Evolutionary conservation across 768 basidiomycete species (phyloP).

Genomic region (Hericium coralloides): DNA sequence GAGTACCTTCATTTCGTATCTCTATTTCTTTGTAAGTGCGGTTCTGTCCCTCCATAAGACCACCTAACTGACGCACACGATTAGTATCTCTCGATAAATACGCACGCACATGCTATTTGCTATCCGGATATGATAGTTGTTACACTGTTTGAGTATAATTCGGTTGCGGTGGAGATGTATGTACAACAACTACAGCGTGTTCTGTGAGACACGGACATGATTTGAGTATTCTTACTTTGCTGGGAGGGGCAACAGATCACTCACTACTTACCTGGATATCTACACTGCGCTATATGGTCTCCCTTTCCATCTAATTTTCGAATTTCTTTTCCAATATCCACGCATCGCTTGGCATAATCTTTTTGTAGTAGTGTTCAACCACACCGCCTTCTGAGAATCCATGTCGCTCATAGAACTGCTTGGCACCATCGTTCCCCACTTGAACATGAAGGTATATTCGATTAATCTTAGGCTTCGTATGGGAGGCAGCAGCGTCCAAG

Average conservation of each 20-base stretch:
- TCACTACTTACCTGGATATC: background rate
- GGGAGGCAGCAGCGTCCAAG: conserved; percentile 50
- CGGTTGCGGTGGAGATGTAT: background rate
- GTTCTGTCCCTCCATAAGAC: background rate
- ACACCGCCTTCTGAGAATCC: conserved; percentile 65
- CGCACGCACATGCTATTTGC: background rate
- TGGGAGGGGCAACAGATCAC: background rate
- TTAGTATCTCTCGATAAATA: background rate
- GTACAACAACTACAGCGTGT: too few species aligned
- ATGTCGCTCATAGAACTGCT: conserved; percentile 75
- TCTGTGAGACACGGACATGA: too few species aligned
- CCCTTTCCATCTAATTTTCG: background rate
- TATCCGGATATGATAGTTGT: background rate
- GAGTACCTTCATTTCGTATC: background rate
- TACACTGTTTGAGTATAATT: conserved; percentile 1
- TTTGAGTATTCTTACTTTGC: too few species aligned
- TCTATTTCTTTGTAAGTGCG: background rate
- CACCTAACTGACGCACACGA: background rate
- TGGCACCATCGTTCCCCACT: conserved; percentile 68
- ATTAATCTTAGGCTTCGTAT: conserved; percentile 51
- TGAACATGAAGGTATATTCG: conserved; percentile 84
- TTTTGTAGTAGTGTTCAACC: conserved; percentile 81
- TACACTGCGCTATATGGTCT: background rate
- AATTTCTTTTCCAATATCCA: conserved; percentile 75
- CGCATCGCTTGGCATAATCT: conserved; percentile 74